Percentiles rank a stretch among this genome's conserved stretches.
Evolutionary conservation across 2,329 filamentous ascomycete genomes (phyloP).

Genomic region (Eutypella sp.): DNA sequence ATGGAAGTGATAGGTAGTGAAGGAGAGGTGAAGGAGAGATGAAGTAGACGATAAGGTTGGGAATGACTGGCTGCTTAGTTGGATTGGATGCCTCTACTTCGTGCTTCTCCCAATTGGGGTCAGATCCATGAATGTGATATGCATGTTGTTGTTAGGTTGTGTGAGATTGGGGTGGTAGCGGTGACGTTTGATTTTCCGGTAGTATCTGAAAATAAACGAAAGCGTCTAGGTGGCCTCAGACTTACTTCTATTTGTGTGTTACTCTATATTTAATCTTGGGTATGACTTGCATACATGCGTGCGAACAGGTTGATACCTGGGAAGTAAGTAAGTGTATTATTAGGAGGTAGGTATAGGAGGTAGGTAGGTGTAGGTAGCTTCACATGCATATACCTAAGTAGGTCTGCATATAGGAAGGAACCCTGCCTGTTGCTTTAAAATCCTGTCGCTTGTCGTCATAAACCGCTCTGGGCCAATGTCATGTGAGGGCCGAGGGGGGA

Average conservation of each 20-base stretch:
- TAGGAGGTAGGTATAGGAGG: too few relatives aligned
- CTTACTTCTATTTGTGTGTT: not conserved
- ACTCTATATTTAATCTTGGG: too few relatives aligned
- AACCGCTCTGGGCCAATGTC: not conserved
- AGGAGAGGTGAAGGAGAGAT: too few relatives aligned
- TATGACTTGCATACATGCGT: too few relatives aligned
- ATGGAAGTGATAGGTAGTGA: too few relatives aligned
- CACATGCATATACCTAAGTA: too few relatives aligned
- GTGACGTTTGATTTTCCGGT: not conserved
- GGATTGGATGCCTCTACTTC: not conserved
- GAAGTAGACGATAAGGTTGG: too few relatives aligned
- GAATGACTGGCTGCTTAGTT: too few relatives aligned
- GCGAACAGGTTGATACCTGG: not conserved
- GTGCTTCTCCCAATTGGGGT: not conserved
- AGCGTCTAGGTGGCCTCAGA: not conserved
- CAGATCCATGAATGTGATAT: not conserved
- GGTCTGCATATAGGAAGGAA: too few relatives aligned
- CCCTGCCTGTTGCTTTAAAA: too few relatives aligned
- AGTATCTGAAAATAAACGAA: not conserved
- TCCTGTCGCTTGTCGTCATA: not conserved
- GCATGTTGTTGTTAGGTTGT: too few relatives aligned
- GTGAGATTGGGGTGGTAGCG: not conserved
- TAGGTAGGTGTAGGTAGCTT: too few relatives aligned
- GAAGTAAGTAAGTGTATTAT: not conserved
- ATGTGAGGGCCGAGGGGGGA: constrained; percentile 1